These are phyloP conservation scores for Leptographium wingfieldii DNA, from an alignment of 2,329 filamentous ascomycete species.

Conservation along the genomic window DNA sequence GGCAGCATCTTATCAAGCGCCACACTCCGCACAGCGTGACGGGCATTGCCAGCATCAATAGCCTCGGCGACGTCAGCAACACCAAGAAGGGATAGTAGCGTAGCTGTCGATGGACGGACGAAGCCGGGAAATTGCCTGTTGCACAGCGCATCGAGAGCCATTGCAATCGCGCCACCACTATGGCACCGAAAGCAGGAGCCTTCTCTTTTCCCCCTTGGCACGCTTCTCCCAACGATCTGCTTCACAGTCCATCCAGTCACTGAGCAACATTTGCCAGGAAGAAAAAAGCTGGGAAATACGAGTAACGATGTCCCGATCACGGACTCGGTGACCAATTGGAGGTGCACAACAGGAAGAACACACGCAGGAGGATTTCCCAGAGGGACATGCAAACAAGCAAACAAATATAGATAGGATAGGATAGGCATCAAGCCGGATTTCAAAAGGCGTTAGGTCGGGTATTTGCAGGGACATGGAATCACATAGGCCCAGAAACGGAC, in stretches of 20 bases:
- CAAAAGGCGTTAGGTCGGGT: neutral
- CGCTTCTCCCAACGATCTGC: no score
- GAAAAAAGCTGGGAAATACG: neutral
- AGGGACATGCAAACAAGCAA: neutral
- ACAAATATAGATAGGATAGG: neutral
- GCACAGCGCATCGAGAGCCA: neutral
- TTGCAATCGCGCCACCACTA: neutral
- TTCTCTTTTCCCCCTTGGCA: neutral
- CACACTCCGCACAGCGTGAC: slow-evolving; percentile 13
- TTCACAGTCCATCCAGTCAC: neutral
- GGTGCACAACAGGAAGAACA: neutral
- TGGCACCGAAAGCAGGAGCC: neutral
- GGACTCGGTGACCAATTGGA: neutral
- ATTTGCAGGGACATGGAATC: neutral
- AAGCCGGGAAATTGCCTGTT: neutral
- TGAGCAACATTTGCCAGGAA: neutral
- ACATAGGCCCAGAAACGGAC: neutral
- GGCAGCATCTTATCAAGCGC: slow-evolving; percentile 25
- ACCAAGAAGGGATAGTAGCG: neutral
- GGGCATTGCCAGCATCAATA: slow-evolving; percentile 8
- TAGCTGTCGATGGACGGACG: neutral
- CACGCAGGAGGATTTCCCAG: neutral
- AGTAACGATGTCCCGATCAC: neutral
- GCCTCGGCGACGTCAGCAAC: neutral
- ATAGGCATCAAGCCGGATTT: neutral